A percentile compares a stretch with the other conserved stretches of the same genome.
These are phyloP conservation scores for Aeminium ludgeri DNA, from an alignment of 495 filamentous ascomycete genomes.

Conservation along the genomic window DNA sequence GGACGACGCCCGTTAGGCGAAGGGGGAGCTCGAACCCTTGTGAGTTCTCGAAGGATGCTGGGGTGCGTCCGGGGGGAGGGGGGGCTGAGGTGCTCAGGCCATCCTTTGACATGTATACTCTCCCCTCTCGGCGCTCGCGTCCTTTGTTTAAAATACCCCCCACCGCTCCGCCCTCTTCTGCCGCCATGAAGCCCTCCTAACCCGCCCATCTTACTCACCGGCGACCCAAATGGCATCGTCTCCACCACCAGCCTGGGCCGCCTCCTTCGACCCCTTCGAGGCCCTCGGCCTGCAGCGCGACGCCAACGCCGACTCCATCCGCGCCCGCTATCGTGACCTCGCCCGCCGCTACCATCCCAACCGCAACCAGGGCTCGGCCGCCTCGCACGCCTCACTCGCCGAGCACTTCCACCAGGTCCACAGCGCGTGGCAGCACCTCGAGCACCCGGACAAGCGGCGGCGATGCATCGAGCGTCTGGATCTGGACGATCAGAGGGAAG, in stretches of 20 bases:
- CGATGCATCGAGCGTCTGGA: slow-evolving; percentile 8
- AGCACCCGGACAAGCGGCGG: slow-evolving; percentile 9
- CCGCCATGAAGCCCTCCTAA: too few species aligned
- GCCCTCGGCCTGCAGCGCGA: slow-evolving; percentile 13
- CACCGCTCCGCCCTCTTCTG: background rate
- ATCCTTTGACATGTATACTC: too few species aligned
- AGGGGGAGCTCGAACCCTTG: too few species aligned
- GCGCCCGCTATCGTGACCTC: slow-evolving; percentile 5
- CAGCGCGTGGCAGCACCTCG: slow-evolving; percentile 7
- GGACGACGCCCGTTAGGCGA: too few species aligned
- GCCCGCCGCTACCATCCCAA: slow-evolving; percentile 13
- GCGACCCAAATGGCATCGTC: too few species aligned
- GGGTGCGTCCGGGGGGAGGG: too few species aligned
- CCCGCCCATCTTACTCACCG: too few species aligned
- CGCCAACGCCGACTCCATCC: slow-evolving; percentile 6
- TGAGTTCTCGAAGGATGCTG: too few species aligned
- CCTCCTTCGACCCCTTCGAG: slow-evolving; percentile 11
- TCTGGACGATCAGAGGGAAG: slow-evolving; percentile 8
- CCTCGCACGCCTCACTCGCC: slow-evolving; percentile 5
- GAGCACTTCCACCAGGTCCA: slow-evolving; percentile 10
- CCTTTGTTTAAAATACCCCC: too few species aligned
- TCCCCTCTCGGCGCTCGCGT: too few species aligned
- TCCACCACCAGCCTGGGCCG: slow-evolving; percentile 3
- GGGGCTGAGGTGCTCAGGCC: too few species aligned
- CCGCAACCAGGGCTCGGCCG: slow-evolving; percentile 10